Conservation (phyloP, 257 asterid species). For the Anisodus acutangulus region DNA sequence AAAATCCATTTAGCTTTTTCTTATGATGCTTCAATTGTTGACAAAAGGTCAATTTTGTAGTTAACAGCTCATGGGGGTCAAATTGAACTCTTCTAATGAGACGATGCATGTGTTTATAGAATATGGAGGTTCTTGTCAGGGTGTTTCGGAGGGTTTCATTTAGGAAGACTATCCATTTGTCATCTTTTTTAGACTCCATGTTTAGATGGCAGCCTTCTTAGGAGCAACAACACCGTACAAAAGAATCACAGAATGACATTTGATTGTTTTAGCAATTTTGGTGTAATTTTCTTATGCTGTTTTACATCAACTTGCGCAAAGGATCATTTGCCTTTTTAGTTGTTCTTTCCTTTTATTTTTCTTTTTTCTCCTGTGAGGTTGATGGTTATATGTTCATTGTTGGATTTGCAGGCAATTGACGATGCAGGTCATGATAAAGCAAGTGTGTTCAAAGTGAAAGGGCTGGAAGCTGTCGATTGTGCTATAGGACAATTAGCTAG, state of each 20-base stretch:
- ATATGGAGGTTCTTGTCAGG: not conserved
- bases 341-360: not conserved
- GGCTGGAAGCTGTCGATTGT: conserved; percentile 90
- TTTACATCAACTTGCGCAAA: not conserved
- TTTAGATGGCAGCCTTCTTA: not conserved
- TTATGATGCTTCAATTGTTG: conserved; percentile 23
- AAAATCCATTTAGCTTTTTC: not conserved
- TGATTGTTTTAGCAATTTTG: conserved; percentile 10
- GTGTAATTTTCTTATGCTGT: not conserved
- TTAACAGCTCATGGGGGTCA: not conserved
- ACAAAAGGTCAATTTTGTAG: not conserved
- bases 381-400: not conserved
- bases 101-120: conserved; percentile 1
- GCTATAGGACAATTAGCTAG: conserved; percentile 87
- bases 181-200: not conserved
- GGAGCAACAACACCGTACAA: not conserved
- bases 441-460: conserved; percentile 85
- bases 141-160: not conserved
- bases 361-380: not conserved
- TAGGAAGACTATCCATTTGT: not conserved
- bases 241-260: not conserved
- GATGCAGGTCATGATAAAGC: conserved; percentile 99
- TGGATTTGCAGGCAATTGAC: conserved; percentile 75
- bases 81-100: not conserved
- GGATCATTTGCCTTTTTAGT: not conserved